phyloP scores from a whole-genome alignment of 2,329 filamentous ascomycete genomes.

The Neopestalotiopsis clavispora region DNA sequence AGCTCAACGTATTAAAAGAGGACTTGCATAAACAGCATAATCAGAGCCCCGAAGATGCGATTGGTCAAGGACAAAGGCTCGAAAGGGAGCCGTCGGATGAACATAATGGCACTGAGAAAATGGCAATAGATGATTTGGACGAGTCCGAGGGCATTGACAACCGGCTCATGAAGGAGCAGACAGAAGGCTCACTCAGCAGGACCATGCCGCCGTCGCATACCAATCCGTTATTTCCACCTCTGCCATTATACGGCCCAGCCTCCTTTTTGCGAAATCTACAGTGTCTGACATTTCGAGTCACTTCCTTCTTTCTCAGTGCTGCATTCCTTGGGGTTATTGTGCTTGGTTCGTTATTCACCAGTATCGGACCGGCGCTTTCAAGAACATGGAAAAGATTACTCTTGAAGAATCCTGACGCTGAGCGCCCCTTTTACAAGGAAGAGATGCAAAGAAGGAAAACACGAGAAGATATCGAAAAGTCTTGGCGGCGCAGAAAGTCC shows the following conservation, averaged over 20 bases:
- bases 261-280: slow-evolving; percentile 69
- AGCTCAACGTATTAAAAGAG: slow-evolving; percentile 68
- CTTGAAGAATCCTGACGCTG: slow-evolving; percentile 62
- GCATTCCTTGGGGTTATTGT: slow-evolving; percentile 79
- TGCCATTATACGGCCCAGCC: slow-evolving; percentile 82
- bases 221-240: slow-evolving; percentile 81
- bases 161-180: slow-evolving; percentile 45
- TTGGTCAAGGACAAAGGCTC: slow-evolving; percentile 34
- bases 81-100: slow-evolving; percentile 29
- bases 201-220: slow-evolving; percentile 70
- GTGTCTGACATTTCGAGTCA: slow-evolving; percentile 66
- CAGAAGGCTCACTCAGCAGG: slow-evolving; percentile 50
- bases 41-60: slow-evolving; percentile 28
- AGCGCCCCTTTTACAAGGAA: slow-evolving; percentile 74
- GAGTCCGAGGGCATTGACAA: slow-evolving; percentile 33
- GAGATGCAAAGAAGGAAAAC: slow-evolving; percentile 64
- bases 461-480: slow-evolving; percentile 61
- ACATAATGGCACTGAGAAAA: slow-evolving; percentile 22
- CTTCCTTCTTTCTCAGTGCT: slow-evolving; percentile 78
- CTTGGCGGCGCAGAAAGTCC: slow-evolving; percentile 62
- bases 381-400: slow-evolving; percentile 59
- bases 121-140: slow-evolving; percentile 19
- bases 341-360: slow-evolving; percentile 72
- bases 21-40: slow-evolving; percentile 43
- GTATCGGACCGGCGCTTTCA: slow-evolving; percentile 57